phyloP scores from a whole-genome alignment of 257 asterid species.

The Solanum chilense region DNA sequence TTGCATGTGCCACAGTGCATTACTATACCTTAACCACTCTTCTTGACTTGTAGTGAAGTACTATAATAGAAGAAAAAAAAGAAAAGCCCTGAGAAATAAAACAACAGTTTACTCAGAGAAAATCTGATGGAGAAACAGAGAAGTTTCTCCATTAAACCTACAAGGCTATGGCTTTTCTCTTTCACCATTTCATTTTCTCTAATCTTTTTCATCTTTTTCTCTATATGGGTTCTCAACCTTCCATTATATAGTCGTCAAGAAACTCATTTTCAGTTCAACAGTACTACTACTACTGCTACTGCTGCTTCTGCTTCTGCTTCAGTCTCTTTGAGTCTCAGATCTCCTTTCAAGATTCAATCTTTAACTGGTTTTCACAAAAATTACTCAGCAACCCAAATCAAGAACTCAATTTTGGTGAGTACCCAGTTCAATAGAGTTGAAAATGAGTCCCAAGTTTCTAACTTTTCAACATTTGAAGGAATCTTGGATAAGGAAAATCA shows the following conservation, averaged over 20 bases:
- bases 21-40: conserved; percentile 23
- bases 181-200: conserved; percentile 37
- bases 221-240: conserved; percentile 41
- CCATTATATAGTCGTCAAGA: conserved; percentile 17
- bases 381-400: conserved; percentile 12
- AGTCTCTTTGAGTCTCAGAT: background rate
- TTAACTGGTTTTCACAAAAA: background rate
- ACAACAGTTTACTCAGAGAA: background rate
- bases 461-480: background rate
- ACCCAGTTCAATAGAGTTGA: background rate
- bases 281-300: background rate
- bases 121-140: conserved; percentile 53
- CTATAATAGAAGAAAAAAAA: background rate
- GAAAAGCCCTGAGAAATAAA: background rate
- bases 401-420: conserved; percentile 10
- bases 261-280: conserved; percentile 23
- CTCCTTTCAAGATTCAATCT: conserved; percentile 2
- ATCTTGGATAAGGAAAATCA: background rate
- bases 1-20: background rate
- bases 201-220: conserved; percentile 34
- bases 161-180: conserved; percentile 34
- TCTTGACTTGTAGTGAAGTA: conserved; percentile 2
- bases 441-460: background rate
- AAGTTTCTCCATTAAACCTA: conserved; percentile 45
- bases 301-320: background rate